These are phyloP conservation scores for Cyberlindnera meyerae DNA, from an alignment of 805 yeast species.

Conservation along the genomic window DNA sequence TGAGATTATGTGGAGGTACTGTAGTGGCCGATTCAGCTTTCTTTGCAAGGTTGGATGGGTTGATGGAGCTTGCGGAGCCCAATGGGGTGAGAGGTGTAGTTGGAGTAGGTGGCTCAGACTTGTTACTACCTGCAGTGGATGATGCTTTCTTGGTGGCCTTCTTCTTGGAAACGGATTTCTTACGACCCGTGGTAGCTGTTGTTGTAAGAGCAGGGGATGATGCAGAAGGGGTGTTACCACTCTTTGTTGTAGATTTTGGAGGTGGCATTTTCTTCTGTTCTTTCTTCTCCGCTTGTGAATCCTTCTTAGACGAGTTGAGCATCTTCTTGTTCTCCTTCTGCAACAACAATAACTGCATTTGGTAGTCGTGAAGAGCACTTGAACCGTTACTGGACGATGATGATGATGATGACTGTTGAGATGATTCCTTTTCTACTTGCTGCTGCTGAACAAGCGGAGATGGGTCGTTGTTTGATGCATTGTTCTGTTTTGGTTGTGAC, in stretches of 20 bases:
- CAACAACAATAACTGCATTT: constrained; percentile 67
- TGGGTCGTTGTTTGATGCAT: constrained; percentile 25
- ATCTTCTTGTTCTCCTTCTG: constrained; percentile 74
- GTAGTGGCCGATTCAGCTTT: not conserved
- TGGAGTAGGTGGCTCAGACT: constrained; percentile 39
- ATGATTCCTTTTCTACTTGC: constrained; percentile 15
- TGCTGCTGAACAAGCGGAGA: constrained; percentile 17
- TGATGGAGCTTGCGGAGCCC: constrained; percentile 1
- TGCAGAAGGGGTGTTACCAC: constrained; percentile 23
- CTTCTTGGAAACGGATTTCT: constrained; percentile 20
- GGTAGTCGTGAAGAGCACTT: constrained; percentile 72
- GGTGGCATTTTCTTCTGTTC: constrained; percentile 22
- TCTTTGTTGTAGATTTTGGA: constrained; percentile 23
- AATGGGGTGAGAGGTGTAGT: constrained; percentile 36
- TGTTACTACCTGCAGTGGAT: constrained; percentile 19
- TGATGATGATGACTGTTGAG: no score
- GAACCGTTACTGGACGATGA: constrained; percentile 13
- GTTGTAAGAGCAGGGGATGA: constrained; percentile 8
- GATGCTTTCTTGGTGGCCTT: constrained; percentile 17
- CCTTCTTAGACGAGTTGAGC: constrained; percentile 45
- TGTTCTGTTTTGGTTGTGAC: constrained; percentile 8
- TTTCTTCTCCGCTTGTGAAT: constrained; percentile 12
- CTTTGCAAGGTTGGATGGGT: constrained; percentile 1
- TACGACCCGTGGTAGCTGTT: constrained; percentile 17
- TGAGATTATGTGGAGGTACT: constrained; percentile 13